phyloP scores from a whole-genome alignment of 345 rosid genomes.

The Populus euphratica region DNA sequence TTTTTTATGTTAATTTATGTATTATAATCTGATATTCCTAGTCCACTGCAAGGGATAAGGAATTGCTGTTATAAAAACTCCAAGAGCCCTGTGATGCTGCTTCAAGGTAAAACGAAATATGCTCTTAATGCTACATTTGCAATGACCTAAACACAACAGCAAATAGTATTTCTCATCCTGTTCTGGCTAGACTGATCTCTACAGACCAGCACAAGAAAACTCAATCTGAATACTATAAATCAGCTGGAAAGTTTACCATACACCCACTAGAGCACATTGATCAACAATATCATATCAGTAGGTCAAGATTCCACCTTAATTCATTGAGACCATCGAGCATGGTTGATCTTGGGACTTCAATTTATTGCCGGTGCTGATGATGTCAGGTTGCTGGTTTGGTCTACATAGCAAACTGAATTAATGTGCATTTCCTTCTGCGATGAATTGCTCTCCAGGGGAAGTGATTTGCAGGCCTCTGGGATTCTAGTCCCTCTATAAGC shows the following conservation, averaged over 20 bases:
- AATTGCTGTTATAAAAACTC: too few relatives aligned
- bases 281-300: too few relatives aligned
- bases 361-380: background rate
- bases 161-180: background rate
- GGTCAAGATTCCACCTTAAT: background rate
- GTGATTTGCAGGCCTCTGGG: slow-evolving; percentile 50
- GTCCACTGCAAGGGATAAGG: background rate
- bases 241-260: background rate
- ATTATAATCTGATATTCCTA: too few relatives aligned
- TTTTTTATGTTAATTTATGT: too few relatives aligned
- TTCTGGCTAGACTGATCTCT: background rate
- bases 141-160: background rate
- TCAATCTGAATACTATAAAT: background rate
- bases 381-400: slow-evolving; percentile 9
- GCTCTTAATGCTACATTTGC: too few relatives aligned
- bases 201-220: background rate
- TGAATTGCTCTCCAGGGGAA: background rate
- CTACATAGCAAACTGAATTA: slow-evolving; percentile 21
- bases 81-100: too few relatives aligned
- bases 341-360: background rate
- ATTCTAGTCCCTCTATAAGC: slow-evolving; percentile 44
- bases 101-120: too few relatives aligned
- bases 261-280: background rate
- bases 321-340: background rate
- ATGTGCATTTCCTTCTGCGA: background rate